phyloP scores from a whole-genome alignment of 139 green algal genomes.

The Chara braunii region DNA sequence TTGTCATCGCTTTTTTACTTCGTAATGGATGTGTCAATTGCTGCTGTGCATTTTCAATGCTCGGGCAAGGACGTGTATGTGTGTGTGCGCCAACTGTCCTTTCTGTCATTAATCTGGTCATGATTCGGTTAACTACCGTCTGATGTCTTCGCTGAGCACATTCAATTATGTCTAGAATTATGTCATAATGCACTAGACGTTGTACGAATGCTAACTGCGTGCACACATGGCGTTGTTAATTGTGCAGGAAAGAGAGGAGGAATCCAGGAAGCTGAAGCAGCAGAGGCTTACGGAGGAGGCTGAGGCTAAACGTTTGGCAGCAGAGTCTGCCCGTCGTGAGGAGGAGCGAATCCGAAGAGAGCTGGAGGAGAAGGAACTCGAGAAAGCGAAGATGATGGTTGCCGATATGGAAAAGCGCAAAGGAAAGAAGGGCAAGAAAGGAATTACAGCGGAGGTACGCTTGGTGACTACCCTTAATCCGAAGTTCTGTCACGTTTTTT shows the following conservation, averaged over 20 bases:
- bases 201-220: too few relatives aligned
- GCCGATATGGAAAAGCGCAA: constrained; percentile 32
- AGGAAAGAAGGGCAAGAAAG: constrained; percentile 50
- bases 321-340: constrained; percentile 58
- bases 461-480: background rate
- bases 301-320: constrained; percentile 60
- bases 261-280: constrained; percentile 50
- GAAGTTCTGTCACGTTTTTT: too few relatives aligned
- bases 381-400: constrained; percentile 48
- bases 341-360: constrained; percentile 67
- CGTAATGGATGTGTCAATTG: too few relatives aligned
- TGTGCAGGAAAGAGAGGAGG: constrained; percentile 71
- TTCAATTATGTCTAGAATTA: too few relatives aligned
- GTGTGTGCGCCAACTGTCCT: background rate
- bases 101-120: background rate
- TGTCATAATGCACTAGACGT: too few relatives aligned
- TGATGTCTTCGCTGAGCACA: too few relatives aligned
- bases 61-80: constrained; percentile 4
- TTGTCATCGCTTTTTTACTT: too few relatives aligned
- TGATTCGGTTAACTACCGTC: background rate
- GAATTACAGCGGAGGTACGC: constrained; percentile 20
- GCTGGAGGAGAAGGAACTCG: constrained; percentile 68
- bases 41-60: too few relatives aligned
- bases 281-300: constrained; percentile 56
- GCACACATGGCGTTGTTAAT: too few relatives aligned